A percentile compares a stretch with the other conserved stretches of the same genome.
phyloP scores from a whole-genome alignment of 1,139 yeast species.

The Diutina scorzettiae region DNA sequence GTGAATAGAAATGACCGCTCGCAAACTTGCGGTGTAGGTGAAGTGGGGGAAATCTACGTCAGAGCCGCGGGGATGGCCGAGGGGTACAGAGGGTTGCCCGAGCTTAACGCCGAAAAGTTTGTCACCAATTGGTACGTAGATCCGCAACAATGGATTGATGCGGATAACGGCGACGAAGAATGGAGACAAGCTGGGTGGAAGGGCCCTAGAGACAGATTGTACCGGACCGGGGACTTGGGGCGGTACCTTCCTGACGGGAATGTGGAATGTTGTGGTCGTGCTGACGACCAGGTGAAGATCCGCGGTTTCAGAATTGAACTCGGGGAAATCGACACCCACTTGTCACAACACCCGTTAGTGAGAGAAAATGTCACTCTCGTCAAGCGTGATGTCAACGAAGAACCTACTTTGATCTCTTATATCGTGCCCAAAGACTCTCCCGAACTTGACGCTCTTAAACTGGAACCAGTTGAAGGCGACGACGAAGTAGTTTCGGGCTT shows the following conservation, averaged over 20 bases:
- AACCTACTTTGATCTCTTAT: slow-evolving; percentile 81
- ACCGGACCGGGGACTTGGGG: slow-evolving; percentile 96
- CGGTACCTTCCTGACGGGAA: slow-evolving; percentile 94
- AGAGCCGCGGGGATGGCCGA: slow-evolving; percentile 98
- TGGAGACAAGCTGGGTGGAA: slow-evolving; percentile 72
- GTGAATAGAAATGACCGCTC: slow-evolving; percentile 82
- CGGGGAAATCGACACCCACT: slow-evolving; percentile 96
- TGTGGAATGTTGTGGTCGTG: slow-evolving; percentile 97
- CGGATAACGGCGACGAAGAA: slow-evolving; percentile 29
- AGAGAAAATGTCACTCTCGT: slow-evolving; percentile 90
- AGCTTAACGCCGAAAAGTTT: slow-evolving; percentile 76
- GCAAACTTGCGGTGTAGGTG: slow-evolving; percentile 95
- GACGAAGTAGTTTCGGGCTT: slow-evolving; percentile 76
- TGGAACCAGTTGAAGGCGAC: slow-evolving; percentile 20
- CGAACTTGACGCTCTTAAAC: slow-evolving; percentile 42
- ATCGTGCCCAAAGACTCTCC: slow-evolving; percentile 71
- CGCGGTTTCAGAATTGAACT: slow-evolving; percentile 97
- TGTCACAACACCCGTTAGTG: slow-evolving; percentile 83
- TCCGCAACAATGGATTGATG: slow-evolving; percentile 42
- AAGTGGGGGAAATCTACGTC: slow-evolving; percentile 95
- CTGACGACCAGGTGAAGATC: slow-evolving; percentile 97
- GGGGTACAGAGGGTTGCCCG: slow-evolving; percentile 88
- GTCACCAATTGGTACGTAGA: slow-evolving; percentile 83
- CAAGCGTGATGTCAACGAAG: slow-evolving; percentile 86
- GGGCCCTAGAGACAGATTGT: slow-evolving; percentile 91